Conservation (phyloP, 495 filamentous ascomycete species). For the Neurospora pannonica region DNA sequence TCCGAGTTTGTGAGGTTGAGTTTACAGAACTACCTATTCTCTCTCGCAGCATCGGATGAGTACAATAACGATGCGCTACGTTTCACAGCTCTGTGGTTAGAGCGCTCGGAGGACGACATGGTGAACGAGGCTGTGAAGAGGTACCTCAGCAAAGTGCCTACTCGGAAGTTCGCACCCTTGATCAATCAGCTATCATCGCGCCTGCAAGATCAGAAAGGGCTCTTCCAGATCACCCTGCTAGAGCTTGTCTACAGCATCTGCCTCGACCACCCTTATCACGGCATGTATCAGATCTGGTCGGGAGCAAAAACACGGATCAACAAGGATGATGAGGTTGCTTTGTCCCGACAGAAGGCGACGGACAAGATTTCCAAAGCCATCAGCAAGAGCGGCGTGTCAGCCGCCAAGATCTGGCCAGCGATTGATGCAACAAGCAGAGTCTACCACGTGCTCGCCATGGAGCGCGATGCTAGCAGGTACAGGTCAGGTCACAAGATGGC, state of each 20-base stretch:
- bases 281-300: slow-evolving; percentile 91
- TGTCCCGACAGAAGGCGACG: slow-evolving; percentile 64
- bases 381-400: slow-evolving; percentile 27
- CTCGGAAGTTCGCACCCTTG: slow-evolving; percentile 79
- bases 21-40: slow-evolving; percentile 89
- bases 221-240: slow-evolving; percentile 68
- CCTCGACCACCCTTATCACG: slow-evolving; percentile 86
- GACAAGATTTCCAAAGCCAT: slow-evolving; percentile 53
- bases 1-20: slow-evolving; percentile 76
- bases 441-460: slow-evolving; percentile 66
- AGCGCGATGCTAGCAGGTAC: slow-evolving; percentile 46
- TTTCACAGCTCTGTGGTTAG: slow-evolving; percentile 93
- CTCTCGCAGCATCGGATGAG: slow-evolving; percentile 70
- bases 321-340: slow-evolving; percentile 60
- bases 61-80: slow-evolving; percentile 84
- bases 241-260: slow-evolving; percentile 71
- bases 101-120: slow-evolving; percentile 58
- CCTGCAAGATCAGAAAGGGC: slow-evolving; percentile 54
- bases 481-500: slow-evolving; percentile 57
- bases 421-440: slow-evolving; percentile 62
- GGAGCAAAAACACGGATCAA: slow-evolving; percentile 55
- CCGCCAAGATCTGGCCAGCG: slow-evolving; percentile 48
- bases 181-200: slow-evolving; percentile 96
- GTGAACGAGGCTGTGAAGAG: slow-evolving; percentile 68
- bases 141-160: slow-evolving; percentile 64